A percentile compares a stretch with the other conserved stretches of the same genome.
Conservation (phyloP, 2,329 filamentous ascomycete species). For the Pseudogymnoascus sp. region DNA sequence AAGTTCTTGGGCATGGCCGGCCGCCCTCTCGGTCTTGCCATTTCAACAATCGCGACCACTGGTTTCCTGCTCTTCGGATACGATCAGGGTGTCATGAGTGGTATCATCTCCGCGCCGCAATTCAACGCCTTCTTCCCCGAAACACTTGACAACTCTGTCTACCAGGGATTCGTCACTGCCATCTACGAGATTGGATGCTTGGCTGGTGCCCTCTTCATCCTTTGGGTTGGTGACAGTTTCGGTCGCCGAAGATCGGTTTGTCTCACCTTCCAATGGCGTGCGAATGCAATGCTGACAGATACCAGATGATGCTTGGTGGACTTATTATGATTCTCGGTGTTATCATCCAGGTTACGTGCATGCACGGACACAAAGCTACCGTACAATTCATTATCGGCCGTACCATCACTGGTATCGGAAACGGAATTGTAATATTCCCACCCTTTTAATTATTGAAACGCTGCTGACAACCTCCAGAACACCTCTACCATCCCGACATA, state of each 20-base stretch:
- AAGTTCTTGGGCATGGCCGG: slow-evolving; percentile 59
- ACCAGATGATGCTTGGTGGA: slow-evolving; percentile 45
- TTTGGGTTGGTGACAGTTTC: slow-evolving; percentile 44
- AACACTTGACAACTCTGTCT: slow-evolving; percentile 42
- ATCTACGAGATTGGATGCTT: slow-evolving; percentile 50
- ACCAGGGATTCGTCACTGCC: slow-evolving; percentile 43
- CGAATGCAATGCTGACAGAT: slow-evolving; percentile 11
- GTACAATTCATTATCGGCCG: slow-evolving; percentile 48
- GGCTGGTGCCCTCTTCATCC: slow-evolving; percentile 38
- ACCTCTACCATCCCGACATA: slow-evolving; percentile 48
- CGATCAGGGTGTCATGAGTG: slow-evolving; percentile 82
- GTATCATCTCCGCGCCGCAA: slow-evolving; percentile 50
- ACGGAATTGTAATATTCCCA: slow-evolving; percentile 32
- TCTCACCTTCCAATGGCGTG: slow-evolving; percentile 43
- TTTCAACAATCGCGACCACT: slow-evolving; percentile 61
- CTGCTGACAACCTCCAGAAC: slow-evolving; percentile 22
- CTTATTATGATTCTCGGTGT: slow-evolving; percentile 51
- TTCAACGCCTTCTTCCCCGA: slow-evolving; percentile 79
- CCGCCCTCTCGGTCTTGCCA: slow-evolving; percentile 56
- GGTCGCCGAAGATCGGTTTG: slow-evolving; percentile 48
- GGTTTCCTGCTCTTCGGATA: slow-evolving; percentile 85
- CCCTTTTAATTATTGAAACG: neutral
- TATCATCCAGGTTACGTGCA: slow-evolving; percentile 31
- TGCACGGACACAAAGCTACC: slow-evolving; percentile 30
- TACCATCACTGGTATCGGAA: slow-evolving; percentile 41